Conservation (phyloP, 2,329 filamentous ascomycete genomes). For the Lachnellula suecica region DNA sequence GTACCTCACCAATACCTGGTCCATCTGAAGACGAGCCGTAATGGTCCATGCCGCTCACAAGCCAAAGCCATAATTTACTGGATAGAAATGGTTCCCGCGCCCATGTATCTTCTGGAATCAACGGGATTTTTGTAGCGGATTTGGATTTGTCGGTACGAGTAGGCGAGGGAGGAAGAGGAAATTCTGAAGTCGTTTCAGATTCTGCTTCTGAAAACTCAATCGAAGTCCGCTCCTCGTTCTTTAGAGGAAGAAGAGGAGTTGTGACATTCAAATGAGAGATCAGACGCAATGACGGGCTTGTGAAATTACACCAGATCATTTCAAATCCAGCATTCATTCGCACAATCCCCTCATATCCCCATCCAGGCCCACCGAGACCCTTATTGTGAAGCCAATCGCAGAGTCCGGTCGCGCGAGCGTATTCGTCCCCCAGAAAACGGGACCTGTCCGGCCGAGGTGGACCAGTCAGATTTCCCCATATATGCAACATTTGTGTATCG, state of each 20-base stretch:
- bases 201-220: slow-evolving; percentile 2
- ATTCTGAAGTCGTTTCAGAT: slow-evolving; percentile 29
- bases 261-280: slow-evolving; percentile 46
- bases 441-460: slow-evolving; percentile 28
- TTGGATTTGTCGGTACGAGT: slow-evolving; percentile 36
- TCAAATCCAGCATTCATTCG: slow-evolving; percentile 53
- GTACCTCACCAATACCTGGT: slow-evolving; percentile 41
- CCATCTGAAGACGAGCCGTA: slow-evolving; percentile 40
- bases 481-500: slow-evolving; percentile 49
- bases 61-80: slow-evolving; percentile 44
- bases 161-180: slow-evolving; percentile 37
- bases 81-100: slow-evolving; percentile 40
- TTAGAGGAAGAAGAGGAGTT: slow-evolving; percentile 37
- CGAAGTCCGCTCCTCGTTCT: slow-evolving; percentile 7
- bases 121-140: slow-evolving; percentile 35
- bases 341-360: slow-evolving; percentile 49
- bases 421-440: slow-evolving; percentile 43
- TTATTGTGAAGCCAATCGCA: slow-evolving; percentile 44
- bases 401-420: slow-evolving; percentile 45
- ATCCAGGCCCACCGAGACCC: slow-evolving; percentile 43
- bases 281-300: slow-evolving; percentile 41
- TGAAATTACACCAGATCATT: slow-evolving; percentile 52
- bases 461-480: slow-evolving; percentile 46
- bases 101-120: slow-evolving; percentile 35
- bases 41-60: slow-evolving; percentile 42